A percentile compares a stretch with the other conserved stretches of the same genome.
Evolutionary conservation across 2,329 filamentous ascomycete species (phyloP).

Genomic region (Beauveria australis): DNA sequence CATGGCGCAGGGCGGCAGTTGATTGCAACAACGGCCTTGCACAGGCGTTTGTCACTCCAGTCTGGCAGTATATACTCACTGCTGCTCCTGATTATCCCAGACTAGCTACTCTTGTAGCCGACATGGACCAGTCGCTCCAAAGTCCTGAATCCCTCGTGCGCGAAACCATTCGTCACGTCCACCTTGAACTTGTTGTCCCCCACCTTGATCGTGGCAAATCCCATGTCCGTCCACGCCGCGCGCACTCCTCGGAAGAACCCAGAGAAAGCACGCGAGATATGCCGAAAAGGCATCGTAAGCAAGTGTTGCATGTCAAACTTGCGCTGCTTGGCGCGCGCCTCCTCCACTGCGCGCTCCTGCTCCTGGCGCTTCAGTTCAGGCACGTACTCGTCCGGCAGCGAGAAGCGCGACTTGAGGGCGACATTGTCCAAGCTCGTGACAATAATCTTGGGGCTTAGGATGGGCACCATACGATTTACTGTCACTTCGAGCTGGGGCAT

Average conservation of each 20-base stretch:
- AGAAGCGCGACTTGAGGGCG: constrained; percentile 29
- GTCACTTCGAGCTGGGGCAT: constrained; percentile 45
- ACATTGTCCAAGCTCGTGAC: constrained; percentile 27
- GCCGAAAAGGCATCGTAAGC: constrained; percentile 49
- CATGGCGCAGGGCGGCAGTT: neutral
- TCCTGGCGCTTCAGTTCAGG: constrained; percentile 25
- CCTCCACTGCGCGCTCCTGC: constrained; percentile 28
- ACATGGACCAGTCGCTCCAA: constrained; percentile 46
- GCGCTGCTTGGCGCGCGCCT: constrained; percentile 28
- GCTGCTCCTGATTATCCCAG: neutral
- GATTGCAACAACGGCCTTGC: neutral
- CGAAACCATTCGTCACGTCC: constrained; percentile 49
- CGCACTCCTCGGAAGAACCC: constrained; percentile 37
- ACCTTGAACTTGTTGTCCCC: constrained; percentile 45
- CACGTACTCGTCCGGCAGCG: constrained; percentile 29
- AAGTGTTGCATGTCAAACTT: constrained; percentile 48
- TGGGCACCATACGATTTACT: constrained; percentile 41
- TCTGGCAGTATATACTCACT: neutral
- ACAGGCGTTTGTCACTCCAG: neutral
- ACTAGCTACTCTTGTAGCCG: constrained; percentile 8
- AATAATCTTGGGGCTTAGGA: constrained; percentile 36
- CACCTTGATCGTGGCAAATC: constrained; percentile 43
- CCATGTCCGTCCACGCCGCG: constrained; percentile 47
- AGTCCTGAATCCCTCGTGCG: constrained; percentile 49
- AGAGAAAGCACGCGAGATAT: constrained; percentile 33